Conservation (phyloP, 805 yeast genomes). For the Kuraishia piskuri region DNA sequence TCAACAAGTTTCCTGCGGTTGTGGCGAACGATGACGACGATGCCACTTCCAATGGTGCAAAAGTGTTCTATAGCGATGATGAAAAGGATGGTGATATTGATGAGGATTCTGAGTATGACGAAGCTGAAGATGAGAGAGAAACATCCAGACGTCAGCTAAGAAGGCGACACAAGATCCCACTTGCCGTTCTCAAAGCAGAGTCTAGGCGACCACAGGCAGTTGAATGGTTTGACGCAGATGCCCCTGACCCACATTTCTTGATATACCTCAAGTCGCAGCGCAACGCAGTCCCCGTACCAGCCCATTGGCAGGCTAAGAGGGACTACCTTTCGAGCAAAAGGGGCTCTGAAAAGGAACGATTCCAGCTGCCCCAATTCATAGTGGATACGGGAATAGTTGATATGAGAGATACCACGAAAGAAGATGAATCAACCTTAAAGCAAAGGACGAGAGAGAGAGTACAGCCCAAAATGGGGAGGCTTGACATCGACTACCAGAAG, state of each 20-base stretch:
- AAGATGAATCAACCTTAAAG: slow-evolving; percentile 50
- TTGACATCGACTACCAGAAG: slow-evolving; percentile 80
- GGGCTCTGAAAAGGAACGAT: slow-evolving; percentile 62
- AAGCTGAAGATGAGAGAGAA: slow-evolving; percentile 12
- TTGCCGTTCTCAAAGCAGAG: slow-evolving; percentile 58
- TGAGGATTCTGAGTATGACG: slow-evolving; percentile 15
- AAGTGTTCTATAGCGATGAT: slow-evolving; percentile 13
- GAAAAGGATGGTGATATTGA: slow-evolving; percentile 9
- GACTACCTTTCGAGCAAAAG: slow-evolving; percentile 64
- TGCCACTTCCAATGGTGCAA: slow-evolving; percentile 7
- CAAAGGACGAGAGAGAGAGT: slow-evolving; percentile 76
- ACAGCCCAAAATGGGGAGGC: slow-evolving; percentile 79
- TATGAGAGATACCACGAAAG: slow-evolving; percentile 59
- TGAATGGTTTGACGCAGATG: slow-evolving; percentile 84
- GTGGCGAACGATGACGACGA: background rate
- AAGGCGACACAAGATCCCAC: slow-evolving; percentile 46
- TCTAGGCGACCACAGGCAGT: slow-evolving; percentile 61
- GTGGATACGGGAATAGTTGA: slow-evolving; percentile 78
- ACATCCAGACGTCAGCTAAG: slow-evolving; percentile 44
- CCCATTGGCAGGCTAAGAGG: slow-evolving; percentile 74
- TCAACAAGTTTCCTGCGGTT: slow-evolving; percentile 12
- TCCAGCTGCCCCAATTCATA: slow-evolving; percentile 71
- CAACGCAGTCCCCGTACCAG: slow-evolving; percentile 70
- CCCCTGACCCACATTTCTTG: slow-evolving; percentile 64
- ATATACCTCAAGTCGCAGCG: slow-evolving; percentile 56